phyloP scores from a whole-genome alignment of 805 yeast species.

The Maudiozyma serrabonitensis region DNA sequence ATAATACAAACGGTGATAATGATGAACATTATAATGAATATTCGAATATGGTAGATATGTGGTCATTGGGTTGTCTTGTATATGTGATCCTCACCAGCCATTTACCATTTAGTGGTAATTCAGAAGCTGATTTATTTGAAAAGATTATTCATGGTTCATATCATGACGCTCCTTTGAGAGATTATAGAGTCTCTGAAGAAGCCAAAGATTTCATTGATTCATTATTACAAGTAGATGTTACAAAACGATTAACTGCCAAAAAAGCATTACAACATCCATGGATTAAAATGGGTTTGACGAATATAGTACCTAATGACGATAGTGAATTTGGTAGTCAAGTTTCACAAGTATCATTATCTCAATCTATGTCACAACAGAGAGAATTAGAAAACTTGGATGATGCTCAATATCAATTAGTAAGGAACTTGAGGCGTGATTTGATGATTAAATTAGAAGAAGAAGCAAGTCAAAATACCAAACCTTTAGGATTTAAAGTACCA shows the following conservation, averaged over 20 bases:
- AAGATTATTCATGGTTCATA: constrained; percentile 71
- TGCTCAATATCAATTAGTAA: constrained; percentile 22
- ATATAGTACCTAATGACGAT: too few relatives aligned
- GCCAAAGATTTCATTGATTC: constrained; percentile 66
- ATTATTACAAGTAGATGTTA: constrained; percentile 70
- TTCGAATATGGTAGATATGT: constrained; percentile 86
- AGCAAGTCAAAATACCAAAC: constrained; percentile 3
- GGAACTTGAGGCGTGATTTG: constrained; percentile 12
- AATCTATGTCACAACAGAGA: constrained; percentile 60
- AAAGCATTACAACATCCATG: constrained; percentile 76
- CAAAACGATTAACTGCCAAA: constrained; percentile 58
- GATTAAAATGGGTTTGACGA: constrained; percentile 35
- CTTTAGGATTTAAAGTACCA: constrained; percentile 24
- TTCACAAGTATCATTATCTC: constrained; percentile 46
- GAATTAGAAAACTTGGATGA: constrained; percentile 31
- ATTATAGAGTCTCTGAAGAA: constrained; percentile 51
- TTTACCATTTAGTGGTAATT: constrained; percentile 87
- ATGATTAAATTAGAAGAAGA: constrained; percentile 10
- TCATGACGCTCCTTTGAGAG: constrained; percentile 64
- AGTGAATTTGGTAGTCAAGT: neutral
- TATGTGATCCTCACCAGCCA: constrained; percentile 89
- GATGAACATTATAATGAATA: constrained; percentile 34
- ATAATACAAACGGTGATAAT: constrained; percentile 2
- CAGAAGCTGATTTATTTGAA: constrained; percentile 75
- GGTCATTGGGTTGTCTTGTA: constrained; percentile 93